phyloP scores from a whole-genome alignment of 805 yeast species.

The Saccharomycopsis fibuligera region DNA sequence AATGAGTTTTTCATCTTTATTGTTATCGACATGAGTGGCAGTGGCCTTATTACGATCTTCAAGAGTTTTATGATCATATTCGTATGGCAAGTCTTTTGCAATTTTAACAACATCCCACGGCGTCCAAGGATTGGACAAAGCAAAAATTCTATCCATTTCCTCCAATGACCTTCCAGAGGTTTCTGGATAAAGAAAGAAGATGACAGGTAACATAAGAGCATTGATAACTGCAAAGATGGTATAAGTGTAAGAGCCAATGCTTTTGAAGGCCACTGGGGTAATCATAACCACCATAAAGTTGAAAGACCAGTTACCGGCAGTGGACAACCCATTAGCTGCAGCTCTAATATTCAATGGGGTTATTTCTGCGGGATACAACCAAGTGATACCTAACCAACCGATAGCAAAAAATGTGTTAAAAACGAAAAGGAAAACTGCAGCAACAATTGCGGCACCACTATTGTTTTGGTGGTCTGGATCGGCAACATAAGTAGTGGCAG shows the following conservation, averaged over 20 bases:
- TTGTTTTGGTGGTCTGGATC: slow-evolving; percentile 32
- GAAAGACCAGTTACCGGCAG: slow-evolving; percentile 61
- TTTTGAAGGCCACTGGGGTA: slow-evolving; percentile 48
- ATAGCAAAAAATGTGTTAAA: slow-evolving; percentile 38
- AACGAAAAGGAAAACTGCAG: slow-evolving; percentile 55
- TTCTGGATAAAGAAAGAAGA: slow-evolving; percentile 67
- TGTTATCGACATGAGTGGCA: no score
- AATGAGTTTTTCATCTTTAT: background rate
- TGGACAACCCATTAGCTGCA: slow-evolving; percentile 34
- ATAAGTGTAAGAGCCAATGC: slow-evolving; percentile 51
- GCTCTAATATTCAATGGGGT: slow-evolving; percentile 56
- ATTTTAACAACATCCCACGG: slow-evolving; percentile 39
- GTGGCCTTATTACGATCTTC: no score
- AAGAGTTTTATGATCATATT: background rate
- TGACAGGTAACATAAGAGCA: slow-evolving; percentile 53
- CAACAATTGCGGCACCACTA: slow-evolving; percentile 45
- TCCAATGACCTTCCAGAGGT: slow-evolving; percentile 71
- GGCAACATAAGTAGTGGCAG: slow-evolving; percentile 37
- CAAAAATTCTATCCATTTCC: slow-evolving; percentile 58
- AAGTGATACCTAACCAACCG: slow-evolving; percentile 42
- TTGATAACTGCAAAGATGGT: slow-evolving; percentile 62
- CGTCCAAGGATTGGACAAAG: slow-evolving; percentile 30
- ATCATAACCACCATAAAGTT: slow-evolving; percentile 64
- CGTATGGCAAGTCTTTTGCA: slow-evolving; percentile 28
- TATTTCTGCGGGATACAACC: slow-evolving; percentile 63